Evolutionary conservation across 208 protist genomes (phyloP).

Genomic region (Crithidia thermophila): DNA sequence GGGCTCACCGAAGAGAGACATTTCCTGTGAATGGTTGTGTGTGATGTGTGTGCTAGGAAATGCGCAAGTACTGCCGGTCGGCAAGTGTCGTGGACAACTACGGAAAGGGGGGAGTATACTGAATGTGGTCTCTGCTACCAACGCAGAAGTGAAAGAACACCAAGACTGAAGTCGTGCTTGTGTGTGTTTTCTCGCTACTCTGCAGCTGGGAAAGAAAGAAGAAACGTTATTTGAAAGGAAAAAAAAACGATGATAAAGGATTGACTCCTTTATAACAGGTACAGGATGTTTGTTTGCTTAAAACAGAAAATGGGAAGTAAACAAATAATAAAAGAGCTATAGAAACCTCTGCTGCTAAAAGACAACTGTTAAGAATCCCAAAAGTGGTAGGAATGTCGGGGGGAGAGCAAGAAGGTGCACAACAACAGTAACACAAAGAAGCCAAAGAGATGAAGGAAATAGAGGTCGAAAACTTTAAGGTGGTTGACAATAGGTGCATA

Average conservation of each 20-base stretch:
- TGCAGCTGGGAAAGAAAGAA: neutral
- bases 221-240: neutral
- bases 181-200: too few species aligned
- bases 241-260: conserved; percentile 2
- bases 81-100: too few species aligned
- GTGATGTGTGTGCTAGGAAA: neutral
- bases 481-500: too few species aligned
- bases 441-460: too few species aligned
- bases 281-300: conserved; percentile 14
- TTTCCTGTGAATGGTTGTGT: conserved; percentile 21
- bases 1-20: conserved; percentile 86
- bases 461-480: too few species aligned
- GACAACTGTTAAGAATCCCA: neutral
- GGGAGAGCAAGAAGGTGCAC: neutral
- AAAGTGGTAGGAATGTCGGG: neutral
- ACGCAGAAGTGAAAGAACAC: too few species aligned
- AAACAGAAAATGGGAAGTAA: conserved; percentile 15
- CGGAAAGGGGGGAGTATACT: too few species aligned
- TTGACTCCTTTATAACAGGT: conserved; percentile 1
- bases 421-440: too few species aligned
- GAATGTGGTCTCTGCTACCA: too few species aligned
- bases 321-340: conserved; percentile 4
- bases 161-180: too few species aligned
- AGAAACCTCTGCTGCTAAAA: conserved; percentile 4
- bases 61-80: too few species aligned